A percentile compares a stretch with the other conserved stretches of the same genome.
These are phyloP conservation scores for Plasmodium falciparum DNA, from an alignment of 169 alveolate species.

Conservation along the genomic window DNA sequence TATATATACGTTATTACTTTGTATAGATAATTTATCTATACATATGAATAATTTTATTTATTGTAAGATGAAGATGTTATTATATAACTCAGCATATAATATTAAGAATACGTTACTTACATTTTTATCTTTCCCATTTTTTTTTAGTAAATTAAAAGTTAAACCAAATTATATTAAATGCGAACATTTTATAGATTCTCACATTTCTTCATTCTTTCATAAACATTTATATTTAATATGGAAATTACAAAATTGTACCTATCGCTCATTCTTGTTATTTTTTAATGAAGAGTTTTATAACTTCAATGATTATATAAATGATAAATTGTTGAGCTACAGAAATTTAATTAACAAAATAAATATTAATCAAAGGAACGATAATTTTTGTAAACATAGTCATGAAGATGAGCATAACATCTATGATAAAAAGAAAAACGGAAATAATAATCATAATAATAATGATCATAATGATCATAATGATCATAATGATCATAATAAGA, in stretches of 20 bases:
- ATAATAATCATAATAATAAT: neutral
- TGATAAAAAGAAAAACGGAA: neutral
- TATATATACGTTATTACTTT: constrained; percentile 18
- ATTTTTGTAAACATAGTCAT: neutral
- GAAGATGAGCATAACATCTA: neutral
- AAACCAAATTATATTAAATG: constrained; percentile 14
- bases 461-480: neutral
- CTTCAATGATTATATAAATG: constrained; percentile 23
- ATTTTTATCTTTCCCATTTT: constrained; percentile 63
- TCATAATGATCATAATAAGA: neutral
- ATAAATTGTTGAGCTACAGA: neutral
- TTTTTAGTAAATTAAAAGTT: constrained; percentile 23
- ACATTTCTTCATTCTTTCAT: constrained; percentile 18
- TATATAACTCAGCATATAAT: constrained; percentile 47
- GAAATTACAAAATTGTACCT: constrained; percentile 48
- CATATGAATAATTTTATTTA: constrained; percentile 30
- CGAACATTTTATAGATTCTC: constrained; percentile 69
- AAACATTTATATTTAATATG: constrained; percentile 31
- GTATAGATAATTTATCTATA: constrained; percentile 27
- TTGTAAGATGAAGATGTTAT: constrained; percentile 6
- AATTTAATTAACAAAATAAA: neutral
- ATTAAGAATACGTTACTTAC: constrained; percentile 52
- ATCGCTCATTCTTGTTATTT: constrained; percentile 46
- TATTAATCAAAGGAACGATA: neutral
- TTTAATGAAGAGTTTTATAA: constrained; percentile 32